Evolutionary conservation across 257 asterid genomes (phyloP).

Genomic region (Solanum lycopersicoides): DNA sequence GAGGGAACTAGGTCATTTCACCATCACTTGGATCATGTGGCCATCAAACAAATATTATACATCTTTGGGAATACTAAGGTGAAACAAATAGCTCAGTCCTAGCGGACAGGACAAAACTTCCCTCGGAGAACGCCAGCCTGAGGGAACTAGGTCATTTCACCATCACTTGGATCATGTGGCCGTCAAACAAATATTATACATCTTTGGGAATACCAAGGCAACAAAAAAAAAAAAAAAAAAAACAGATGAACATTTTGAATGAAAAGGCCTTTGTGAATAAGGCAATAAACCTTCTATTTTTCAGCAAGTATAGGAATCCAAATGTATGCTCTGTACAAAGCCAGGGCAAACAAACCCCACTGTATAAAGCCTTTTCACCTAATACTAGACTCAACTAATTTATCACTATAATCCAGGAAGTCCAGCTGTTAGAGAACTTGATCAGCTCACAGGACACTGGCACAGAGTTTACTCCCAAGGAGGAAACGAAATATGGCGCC

Average conservation of each 20-base stretch:
- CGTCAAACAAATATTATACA: background rate
- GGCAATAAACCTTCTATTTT: background rate
- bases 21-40: background rate
- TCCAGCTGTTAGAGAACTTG: constrained; percentile 13
- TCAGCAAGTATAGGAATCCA: background rate
- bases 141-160: too few species aligned
- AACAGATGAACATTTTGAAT: background rate
- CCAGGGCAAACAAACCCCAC: background rate
- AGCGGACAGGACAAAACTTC: too few species aligned
- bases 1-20: too few species aligned
- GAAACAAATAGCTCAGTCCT: too few species aligned
- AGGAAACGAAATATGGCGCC: constrained; percentile 14
- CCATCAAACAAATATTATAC: background rate
- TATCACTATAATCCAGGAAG: background rate
- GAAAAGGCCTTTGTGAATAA: background rate
- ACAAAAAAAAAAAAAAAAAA: background rate
- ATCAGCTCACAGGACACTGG: background rate
- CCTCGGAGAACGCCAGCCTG: too few species aligned
- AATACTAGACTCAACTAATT: background rate
- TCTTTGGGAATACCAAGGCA: background rate
- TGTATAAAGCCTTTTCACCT: background rate
- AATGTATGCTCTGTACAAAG: background rate
- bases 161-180: background rate
- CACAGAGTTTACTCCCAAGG: constrained; percentile 8
- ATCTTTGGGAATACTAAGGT: background rate